Evolutionary conservation across 2,329 filamentous ascomycete genomes (phyloP), one percentile per base, ranked within the genome.

Genomic region (Sphaerostilbella broomeana): DNA sequence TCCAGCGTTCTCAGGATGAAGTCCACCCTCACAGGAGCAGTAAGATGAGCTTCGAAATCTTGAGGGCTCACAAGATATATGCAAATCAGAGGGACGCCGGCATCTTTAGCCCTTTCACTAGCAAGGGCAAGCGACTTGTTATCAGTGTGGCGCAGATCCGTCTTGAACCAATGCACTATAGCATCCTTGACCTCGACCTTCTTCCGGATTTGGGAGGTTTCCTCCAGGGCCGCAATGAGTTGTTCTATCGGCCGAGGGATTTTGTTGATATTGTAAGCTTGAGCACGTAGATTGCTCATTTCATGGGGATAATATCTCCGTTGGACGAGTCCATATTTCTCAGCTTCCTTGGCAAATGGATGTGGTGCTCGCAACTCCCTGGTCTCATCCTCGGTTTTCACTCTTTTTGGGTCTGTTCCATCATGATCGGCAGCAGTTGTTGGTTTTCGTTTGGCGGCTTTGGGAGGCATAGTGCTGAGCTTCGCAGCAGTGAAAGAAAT

Each of bases 101-200:
- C 70, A 25, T 77, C 71, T 42, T 77, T 79, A 1, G 87, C 86
- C 42, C 62, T 64, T 42, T 78, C 64, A 40, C 75, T 79, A 0
- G 88, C 88, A 45, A 79, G 61, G 22, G 74, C 71, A 17, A 95
- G 60, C 0, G 76, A 76, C 7, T 75, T 81, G 57, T 94, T 95
- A 58, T 95, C 89, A 1, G 64, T 60, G 2, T 74, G 69, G 3
- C 88, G 74, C 35, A 94, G 62, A 57, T 95, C 89, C 53, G 76
- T 79, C 62, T 92, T 94, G 68, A 90, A 95, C 88, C 88, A 95
- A 61, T 94, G 86, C 0, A 94, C 75, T 0, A 94, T 81, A 0
- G 80, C 77, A 18, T 75, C 65, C 20, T 75, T 74, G 0, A 71
- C 64, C 2, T 63, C 46, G 10, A 84, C 70, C 1, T 64, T 59